Base-by-base conservation (phyloP, 352 stramenopile species). In the Thalassiosira sp. region DNA sequence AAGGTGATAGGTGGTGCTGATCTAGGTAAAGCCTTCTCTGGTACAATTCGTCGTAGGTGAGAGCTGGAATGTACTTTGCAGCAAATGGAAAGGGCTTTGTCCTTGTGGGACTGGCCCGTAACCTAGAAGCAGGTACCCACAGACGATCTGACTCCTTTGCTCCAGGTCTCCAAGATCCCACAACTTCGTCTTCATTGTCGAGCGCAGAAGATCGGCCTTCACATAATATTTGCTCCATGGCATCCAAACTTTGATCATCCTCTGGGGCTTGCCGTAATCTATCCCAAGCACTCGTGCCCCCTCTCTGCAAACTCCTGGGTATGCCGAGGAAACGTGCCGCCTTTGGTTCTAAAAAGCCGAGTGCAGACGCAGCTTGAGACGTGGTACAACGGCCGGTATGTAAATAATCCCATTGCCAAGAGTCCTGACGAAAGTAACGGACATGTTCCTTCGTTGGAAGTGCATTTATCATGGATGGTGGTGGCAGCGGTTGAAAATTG, bases 401-500 rank as follows among this genome's bases (percentile, higher is more conserved):
- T 10, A 94, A 46, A 37, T 81, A 80, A 73, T 91, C 84, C 89
- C 89, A 94, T 64, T 94, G 85, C 87, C 87, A 93, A 7, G 76
- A 90, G 43, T 91, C 86, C 76, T 94, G 89, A 18, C 86, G 85
- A 83, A 93, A 93, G 0, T 76, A 60, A 1, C 78, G 62, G 0
- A 88, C 82, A 66, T 94, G 86, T 72, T 90, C 81, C 16, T 87
- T 63, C 10, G 45, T 73, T 25, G 79, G 63, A 0, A 91, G 15
- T 25, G 43, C 3, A 0, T 25, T 1, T 2, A 91, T 81, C 22
- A 54, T 62, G 49, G 78, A 78, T n/a, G 83, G 62, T n/a, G 65
- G 57, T n/a, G 86, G 84, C 8, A 92, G 49, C 5, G 86, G 72
- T 58, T 78, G 58, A 51, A 90, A 89, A 43, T 77, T 70, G 0